These are phyloP conservation scores for Botryotinia calthae DNA, from an alignment of 2,329 filamentous ascomycete genomes.

Conservation along the genomic window DNA sequence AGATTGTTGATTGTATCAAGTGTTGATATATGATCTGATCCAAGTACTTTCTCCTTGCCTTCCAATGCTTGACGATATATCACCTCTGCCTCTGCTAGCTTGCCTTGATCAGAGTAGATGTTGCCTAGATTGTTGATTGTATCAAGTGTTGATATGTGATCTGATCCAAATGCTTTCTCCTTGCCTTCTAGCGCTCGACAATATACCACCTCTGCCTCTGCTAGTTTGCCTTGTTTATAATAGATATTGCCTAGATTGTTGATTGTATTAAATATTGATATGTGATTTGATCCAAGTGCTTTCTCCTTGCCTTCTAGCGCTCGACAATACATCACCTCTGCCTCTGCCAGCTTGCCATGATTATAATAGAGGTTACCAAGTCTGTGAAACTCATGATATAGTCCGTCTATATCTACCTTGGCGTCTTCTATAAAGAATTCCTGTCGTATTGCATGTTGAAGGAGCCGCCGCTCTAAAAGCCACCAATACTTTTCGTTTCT, in stretches of 20 bases:
- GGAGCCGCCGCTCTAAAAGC: slow-evolving; percentile 27
- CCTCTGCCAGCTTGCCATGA: slow-evolving; percentile 17
- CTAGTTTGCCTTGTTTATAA: slow-evolving; percentile 27
- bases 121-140: slow-evolving; percentile 20
- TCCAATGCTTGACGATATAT: slow-evolving; percentile 20
- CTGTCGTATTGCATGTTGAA: slow-evolving; percentile 24
- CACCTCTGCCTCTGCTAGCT: slow-evolving; percentile 24
- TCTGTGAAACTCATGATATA: slow-evolving; percentile 12
- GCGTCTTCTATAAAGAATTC: slow-evolving; percentile 18
- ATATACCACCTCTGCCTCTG: slow-evolving; percentile 32
- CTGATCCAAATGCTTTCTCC: slow-evolving; percentile 11
- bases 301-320: slow-evolving; percentile 20
- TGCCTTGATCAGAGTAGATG: slow-evolving; percentile 15
- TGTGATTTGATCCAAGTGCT: slow-evolving; percentile 11
- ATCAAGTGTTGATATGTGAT: slow-evolving; percentile 20
- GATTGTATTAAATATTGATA: not conserved
- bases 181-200: slow-evolving; percentile 18
- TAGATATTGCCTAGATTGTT: slow-evolving; percentile 32
- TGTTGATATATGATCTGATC: slow-evolving; percentile 17
- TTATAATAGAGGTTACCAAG: slow-evolving; percentile 10
- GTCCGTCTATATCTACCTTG: slow-evolving; percentile 20
- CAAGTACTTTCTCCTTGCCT: slow-evolving; percentile 18
- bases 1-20: slow-evolving; percentile 21
- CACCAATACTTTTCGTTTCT: slow-evolving; percentile 21
- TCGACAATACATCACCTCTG: slow-evolving; percentile 25